These are phyloP conservation scores for Camellia lanceoleosa DNA, from an alignment of 148 eudicot genomes.

Conservation along the genomic window DNA sequence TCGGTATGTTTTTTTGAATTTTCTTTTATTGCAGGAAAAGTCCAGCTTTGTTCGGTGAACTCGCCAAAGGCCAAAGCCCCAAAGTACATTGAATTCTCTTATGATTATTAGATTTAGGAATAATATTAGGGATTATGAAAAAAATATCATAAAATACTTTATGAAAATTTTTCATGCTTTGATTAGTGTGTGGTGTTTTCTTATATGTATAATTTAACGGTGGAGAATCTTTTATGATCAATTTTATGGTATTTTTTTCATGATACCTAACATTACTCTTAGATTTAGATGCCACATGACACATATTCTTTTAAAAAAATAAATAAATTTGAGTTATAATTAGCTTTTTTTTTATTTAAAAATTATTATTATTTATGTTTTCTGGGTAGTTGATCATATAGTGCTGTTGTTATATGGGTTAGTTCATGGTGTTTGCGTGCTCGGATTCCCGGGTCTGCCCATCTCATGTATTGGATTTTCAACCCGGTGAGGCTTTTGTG, in stretches of 20 bases:
- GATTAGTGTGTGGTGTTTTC: too few species aligned
- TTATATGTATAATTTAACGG: too few species aligned
- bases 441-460: constrained; percentile 97
- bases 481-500: constrained; percentile 88
- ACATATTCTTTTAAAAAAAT: too few species aligned
- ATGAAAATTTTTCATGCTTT: too few species aligned
- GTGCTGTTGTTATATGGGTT: constrained; percentile 4
- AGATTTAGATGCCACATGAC: background rate
- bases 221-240: too few species aligned
- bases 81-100: constrained; percentile 40
- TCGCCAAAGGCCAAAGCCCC: constrained; percentile 87
- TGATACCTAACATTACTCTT: too few species aligned
- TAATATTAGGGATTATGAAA: too few species aligned
- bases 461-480: constrained; percentile 70
- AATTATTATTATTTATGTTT: too few species aligned
- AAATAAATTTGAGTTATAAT: background rate
- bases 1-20: background rate
- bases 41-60: constrained; percentile 65
- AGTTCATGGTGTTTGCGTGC: constrained; percentile 97
- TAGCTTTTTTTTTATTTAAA: background rate
- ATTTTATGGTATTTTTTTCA: too few species aligned
- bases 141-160: too few species aligned
- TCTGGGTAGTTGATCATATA: background rate
- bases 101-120: background rate
- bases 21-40: constrained; percentile 49